Evolutionary conservation across 345 rosid species (phyloP).

Genomic region (Arabidopsis thaliana): DNA sequence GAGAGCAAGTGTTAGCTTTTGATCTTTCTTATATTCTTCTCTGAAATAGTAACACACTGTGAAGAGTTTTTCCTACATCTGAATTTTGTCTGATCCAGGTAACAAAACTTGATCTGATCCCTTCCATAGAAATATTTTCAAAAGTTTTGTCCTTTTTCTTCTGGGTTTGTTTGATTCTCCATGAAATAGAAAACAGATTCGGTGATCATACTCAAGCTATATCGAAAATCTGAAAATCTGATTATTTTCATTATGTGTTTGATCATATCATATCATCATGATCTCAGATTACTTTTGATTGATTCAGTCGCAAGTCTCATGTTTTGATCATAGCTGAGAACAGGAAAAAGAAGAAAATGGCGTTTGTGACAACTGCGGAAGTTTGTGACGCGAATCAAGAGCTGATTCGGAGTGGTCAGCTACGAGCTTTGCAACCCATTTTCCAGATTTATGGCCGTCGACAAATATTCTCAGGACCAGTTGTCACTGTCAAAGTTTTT

Average conservation of each 20-base stretch:
- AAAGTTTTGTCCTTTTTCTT: background rate
- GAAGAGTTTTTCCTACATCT: conserved; percentile 25
- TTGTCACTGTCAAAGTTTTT: conserved; percentile 77
- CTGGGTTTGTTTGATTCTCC: conserved; percentile 6
- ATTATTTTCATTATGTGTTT: background rate
- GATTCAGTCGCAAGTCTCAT: conserved; percentile 13
- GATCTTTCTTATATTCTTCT: conserved; percentile 3
- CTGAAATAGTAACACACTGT: conserved; percentile 28
- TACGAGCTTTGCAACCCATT: conserved; percentile 71
- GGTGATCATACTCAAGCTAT: conserved; percentile 17
- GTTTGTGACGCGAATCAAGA: conserved; percentile 87
- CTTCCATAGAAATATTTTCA: background rate
- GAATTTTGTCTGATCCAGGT: conserved; percentile 38
- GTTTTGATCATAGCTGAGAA: background rate
- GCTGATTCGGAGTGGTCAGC: conserved; percentile 71
- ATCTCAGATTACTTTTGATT: background rate
- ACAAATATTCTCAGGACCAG: conserved; percentile 75
- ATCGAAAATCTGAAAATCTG: background rate
- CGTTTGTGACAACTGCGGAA: conserved; percentile 84
- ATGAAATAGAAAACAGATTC: background rate
- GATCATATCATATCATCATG: background rate
- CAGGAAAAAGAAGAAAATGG: conserved; percentile 50
- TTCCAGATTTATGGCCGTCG: conserved; percentile 81
- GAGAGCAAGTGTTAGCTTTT: conserved; percentile 1
- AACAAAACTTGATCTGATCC: conserved; percentile 19